A percentile compares a stretch with the other conserved stretches of the same genome.
phyloP scores from a whole-genome alignment of 176 grass and related monocot genomes.

The Bothriochloa decipiens region DNA sequence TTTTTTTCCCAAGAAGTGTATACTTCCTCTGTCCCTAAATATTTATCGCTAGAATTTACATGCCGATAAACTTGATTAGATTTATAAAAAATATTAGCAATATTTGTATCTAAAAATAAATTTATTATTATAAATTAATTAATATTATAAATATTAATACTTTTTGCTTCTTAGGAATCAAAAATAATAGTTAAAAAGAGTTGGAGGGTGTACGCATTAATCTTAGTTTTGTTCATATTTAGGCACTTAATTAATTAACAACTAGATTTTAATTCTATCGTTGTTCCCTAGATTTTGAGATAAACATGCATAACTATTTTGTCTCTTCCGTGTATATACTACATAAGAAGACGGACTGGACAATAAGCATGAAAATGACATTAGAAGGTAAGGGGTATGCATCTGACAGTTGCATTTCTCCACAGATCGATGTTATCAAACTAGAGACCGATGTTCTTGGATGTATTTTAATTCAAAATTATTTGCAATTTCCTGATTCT shows the following conservation, averaged over 20 bases:
- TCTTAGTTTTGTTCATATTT: background rate
- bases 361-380: constrained; percentile 32
- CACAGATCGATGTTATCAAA: constrained; percentile 25
- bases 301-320: background rate
- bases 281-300: background rate
- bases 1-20: background rate
- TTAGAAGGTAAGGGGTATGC: constrained; percentile 42
- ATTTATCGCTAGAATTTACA: no score
- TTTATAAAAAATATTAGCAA: no score
- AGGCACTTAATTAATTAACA: background rate
- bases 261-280: constrained; percentile 2
- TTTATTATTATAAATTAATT: no score
- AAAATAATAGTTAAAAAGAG: no score
- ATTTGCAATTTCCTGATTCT: background rate
- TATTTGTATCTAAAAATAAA: no score
- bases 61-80: no score
- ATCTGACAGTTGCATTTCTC: constrained; percentile 25
- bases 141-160: no score
- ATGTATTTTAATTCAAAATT: background rate
- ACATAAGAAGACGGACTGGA: background rate
- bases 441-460: constrained; percentile 16
- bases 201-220: background rate
- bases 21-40: no score
- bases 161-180: no score
- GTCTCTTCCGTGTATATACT: background rate